Base-by-base conservation (phyloP, 345 rosid genomes). In the Heritiera littoralis region DNA sequence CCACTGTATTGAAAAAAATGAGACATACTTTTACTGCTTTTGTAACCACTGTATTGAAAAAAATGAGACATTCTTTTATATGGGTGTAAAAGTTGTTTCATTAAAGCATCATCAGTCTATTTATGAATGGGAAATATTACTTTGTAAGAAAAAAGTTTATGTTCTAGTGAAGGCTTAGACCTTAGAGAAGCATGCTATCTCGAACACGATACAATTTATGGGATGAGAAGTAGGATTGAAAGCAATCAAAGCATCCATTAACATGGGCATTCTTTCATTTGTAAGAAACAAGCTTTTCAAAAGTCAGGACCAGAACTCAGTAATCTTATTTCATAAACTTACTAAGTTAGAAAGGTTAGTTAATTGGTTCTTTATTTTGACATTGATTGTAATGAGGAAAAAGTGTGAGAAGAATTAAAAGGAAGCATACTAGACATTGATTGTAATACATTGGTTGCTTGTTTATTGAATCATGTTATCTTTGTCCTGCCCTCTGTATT, bases 201-300 rank as follows among this genome's bases (percentile, higher is more conserved):
- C 28, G 1, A 58, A 40, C 38, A 40, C 61, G 28, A 32, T 46
- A 60, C 30, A 66, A 49, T 43, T 4, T 52, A n/a, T 35, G 38
- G 32, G 65, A 52, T 2, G 20, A 60, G 66, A 58, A 63, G 23
- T 23, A 14, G 32, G 66, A 28, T 71, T 28, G 59, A 30, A 71
- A 71, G 43, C 60, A 51, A 30, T 71, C 75, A 30, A 14, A 49
- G 12, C 59, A 3, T 32, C 56, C 58, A 7, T 48, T 70, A 14
- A 51, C 41, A 12, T 71, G 9, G 15, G 77, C 32, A 73, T 17
- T 74, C 54, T 72, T 11, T 43, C 20, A 41, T 74, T 74, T 74
- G 38, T n/a, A n/a, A 59, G 66, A 58, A 74, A 41, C 11, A 58
- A 58, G 54, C 23, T 6, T 45, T 13, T 41, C 5, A 66, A 61